Percentiles rank a stretch among this genome's conserved stretches.
These are phyloP conservation scores for Cyberlindnera euphorbiae DNA, from an alignment of 805 yeast genomes.

Conservation along the genomic window DNA sequence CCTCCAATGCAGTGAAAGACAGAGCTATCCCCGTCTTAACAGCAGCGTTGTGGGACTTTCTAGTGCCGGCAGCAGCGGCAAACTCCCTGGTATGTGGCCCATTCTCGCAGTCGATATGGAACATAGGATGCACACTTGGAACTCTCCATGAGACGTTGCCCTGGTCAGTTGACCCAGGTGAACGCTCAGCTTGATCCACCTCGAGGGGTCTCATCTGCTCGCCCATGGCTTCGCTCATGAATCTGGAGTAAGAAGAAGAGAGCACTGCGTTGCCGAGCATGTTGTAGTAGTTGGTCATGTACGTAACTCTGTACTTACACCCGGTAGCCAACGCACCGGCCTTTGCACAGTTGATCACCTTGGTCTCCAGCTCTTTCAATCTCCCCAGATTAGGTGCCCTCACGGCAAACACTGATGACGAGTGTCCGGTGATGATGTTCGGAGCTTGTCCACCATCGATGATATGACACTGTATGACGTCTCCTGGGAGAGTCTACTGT, in stretches of 20 bases:
- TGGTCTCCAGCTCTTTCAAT: slow-evolving; percentile 5
- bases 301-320: slow-evolving; percentile 7
- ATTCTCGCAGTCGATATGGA: neutral
- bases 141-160: slow-evolving; percentile 10
- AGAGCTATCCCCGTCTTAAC: slow-evolving; percentile 3
- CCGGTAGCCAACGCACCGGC: slow-evolving; percentile 14
- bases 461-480: slow-evolving; percentile 8
- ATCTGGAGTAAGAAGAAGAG: slow-evolving; percentile 1
- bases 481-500: slow-evolving; percentile 6
- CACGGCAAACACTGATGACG: slow-evolving; percentile 5
- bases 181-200: neutral
- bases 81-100: slow-evolving; percentile 9
- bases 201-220: neutral
- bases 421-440: slow-evolving; percentile 10
- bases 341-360: slow-evolving; percentile 8
- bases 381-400: slow-evolving; percentile 10
- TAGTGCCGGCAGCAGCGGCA: slow-evolving; percentile 8
- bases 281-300: slow-evolving; percentile 6
- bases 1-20: neutral
- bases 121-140: slow-evolving; percentile 11
- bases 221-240: slow-evolving; percentile 6
- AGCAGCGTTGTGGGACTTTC: slow-evolving; percentile 5
- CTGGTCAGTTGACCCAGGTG: slow-evolving; percentile 10
- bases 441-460: slow-evolving; percentile 9
- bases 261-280: slow-evolving; percentile 5